Evolutionary conservation across 2,329 filamentous ascomycete genomes (phyloP), one percentile per base, ranked within the genome.

Genomic region (Pochonia chlamydosporia): DNA sequence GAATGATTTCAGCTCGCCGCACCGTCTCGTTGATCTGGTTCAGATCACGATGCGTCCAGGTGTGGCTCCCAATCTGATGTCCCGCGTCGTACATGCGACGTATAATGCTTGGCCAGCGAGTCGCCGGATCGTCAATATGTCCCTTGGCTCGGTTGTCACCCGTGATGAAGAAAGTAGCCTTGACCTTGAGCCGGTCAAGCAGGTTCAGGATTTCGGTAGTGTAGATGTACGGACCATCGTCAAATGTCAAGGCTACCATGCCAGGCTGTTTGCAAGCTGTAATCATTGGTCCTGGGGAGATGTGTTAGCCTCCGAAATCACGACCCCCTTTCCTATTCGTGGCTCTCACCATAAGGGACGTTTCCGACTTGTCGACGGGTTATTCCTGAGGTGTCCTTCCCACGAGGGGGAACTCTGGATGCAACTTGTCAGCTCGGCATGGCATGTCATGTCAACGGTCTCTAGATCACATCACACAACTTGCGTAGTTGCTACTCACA

Each of bases 41-140:
- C 16, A 76, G 61, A 49, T 74, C 62, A 21, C 63, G 63, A 55
- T 77, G 73, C 57, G 69, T 66, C 70, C 69, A 74, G 4, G 70
- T 73, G 53, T 72, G 73, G 40, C 68, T 71, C 14, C 64, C 70
- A 31, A 76, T 63, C 45, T 76, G 72, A 49, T 75, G 73, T 13
- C 70, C 71, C 5, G 65, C 62, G 23, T 52, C 49, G 47, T 69
- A 52, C 65, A 72, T 74, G 37, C 70, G 65, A 11, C 56, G 56
- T 23, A 76, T 55, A 23, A 73, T 54, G n/a, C 41, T 54, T 3
- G 65, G 56, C 65, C 65, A 74, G 4, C 44, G 52, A 4, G 52
- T 60, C 4, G 55, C 50, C 3, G 56, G 48, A 18, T 65, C 62
- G 46, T 76, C 70, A 3, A 76, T 73, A 10, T 56, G 58, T 3